Evolutionary conservation across 208 protist species (phyloP).

Genomic region (Borovskyia barvae): DNA sequence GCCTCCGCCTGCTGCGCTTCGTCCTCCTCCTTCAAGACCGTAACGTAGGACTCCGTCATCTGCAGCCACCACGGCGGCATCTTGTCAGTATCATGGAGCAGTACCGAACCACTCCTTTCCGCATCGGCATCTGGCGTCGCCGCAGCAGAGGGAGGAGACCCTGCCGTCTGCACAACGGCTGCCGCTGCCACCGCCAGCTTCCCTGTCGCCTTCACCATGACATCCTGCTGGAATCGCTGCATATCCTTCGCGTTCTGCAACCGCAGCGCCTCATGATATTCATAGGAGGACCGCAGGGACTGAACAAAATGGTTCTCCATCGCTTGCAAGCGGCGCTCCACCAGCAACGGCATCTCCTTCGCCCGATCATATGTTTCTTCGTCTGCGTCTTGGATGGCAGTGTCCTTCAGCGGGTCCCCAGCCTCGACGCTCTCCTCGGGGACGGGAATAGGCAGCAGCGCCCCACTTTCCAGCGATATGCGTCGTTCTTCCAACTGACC

Average conservation of each 20-base stretch:
- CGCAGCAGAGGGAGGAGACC: not conserved
- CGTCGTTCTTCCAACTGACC: conserved; percentile 70
- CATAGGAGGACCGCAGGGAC: conserved; percentile 46
- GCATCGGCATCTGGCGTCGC: not conserved
- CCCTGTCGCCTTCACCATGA: conserved; percentile 49
- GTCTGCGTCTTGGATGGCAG: conserved; percentile 80
- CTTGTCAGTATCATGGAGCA: too few relatives aligned
- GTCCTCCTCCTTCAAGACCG: conserved; percentile 37
- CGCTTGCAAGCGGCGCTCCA: conserved; percentile 66
- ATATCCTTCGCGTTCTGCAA: conserved; percentile 61
- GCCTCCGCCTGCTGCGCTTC: conserved; percentile 15
- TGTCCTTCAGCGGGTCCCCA: conserved; percentile 83
- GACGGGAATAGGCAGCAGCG: conserved; percentile 77
- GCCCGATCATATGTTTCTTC: conserved; percentile 69
- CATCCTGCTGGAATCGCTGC: conserved; percentile 58
- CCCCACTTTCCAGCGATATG: conserved; percentile 70
- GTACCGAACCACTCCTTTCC: too few relatives aligned
- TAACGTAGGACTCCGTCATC: conserved; percentile 47
- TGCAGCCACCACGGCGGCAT: conserved; percentile 51
- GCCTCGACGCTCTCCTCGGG: conserved; percentile 43
- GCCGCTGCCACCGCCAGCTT: conserved; percentile 42
- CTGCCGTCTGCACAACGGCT: not conserved
- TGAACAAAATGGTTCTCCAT: conserved; percentile 87
- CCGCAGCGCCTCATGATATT: conserved; percentile 61
- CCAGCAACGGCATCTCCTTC: conserved; percentile 68